Evolutionary conservation across 2,329 filamentous ascomycete genomes (phyloP), one percentile per base, ranked within the genome.

Genomic region (Ascochyta pisi): DNA sequence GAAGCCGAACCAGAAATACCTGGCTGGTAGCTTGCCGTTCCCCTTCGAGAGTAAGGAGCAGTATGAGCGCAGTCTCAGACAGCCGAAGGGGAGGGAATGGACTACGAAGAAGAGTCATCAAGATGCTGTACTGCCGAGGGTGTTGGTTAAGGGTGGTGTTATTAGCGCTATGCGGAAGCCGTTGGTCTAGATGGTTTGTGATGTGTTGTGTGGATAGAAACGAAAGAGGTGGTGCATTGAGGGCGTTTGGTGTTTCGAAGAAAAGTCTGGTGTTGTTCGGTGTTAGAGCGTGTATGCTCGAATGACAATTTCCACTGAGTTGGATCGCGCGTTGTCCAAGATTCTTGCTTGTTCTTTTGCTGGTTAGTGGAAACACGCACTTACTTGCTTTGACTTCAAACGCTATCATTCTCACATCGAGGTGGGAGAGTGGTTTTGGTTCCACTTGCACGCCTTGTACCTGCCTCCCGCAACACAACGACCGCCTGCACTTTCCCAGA

Each of bases 91-190:
- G 1, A 91, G 90, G 15, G 94, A 99, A 77, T 99, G 94, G 93
- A 87, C 88, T 65, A 98, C 94, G n/a, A 97, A 96, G 84, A 87
- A 92, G 80, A 92, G 90, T 13, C 95, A 95, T 83, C 93, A 98
- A 81, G 86, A 89, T 66, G 86, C 86, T 58, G 96, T 90, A 57
- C 96, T 94, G 84, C 95, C 95, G 55, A 86, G 92, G 67, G 85
- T 98, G 63, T 82, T 98, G 75, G 81, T 96, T 75, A 97, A 96
- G 82, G 91, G 93, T 78, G 95, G 95, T 42, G 92, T 99, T 76
- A 95, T 99, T 77, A 84, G 86, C 68, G 90, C 95, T 37, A 91
- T 99, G 85, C 86, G 89, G 54, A 93, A 90, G 79, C 94, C 94
- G 16, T 71, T 84, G 64, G 73, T 83, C 33, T 71, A 58, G 29